Base-by-base conservation (phyloP, 1,284 basidiomycete genomes). In the Ceratobasidium sp. region DNA sequence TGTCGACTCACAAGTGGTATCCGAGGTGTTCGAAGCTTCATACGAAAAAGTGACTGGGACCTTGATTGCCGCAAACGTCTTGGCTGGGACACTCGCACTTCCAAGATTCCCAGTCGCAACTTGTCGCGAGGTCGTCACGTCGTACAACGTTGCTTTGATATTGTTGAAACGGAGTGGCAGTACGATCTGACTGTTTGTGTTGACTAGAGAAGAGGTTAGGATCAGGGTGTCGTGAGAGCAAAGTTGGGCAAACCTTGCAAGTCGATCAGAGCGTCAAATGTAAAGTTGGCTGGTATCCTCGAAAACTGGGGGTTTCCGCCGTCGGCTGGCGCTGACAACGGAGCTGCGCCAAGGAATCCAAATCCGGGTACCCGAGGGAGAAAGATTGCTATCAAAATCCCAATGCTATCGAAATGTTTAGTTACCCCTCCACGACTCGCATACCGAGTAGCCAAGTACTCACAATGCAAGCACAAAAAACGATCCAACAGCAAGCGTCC, bases 1-100 rank as follows among this genome's bases (percentile, higher is more conserved):
- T 23, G 64, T 46, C 12, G 5, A 86, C 91, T 81, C 82, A 94
- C 95, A 97, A 42, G 95, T 96, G 55, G 88, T 86, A 85, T 97
- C 95, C 1, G 92, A 90, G 67, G 89, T 88, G 83, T 97, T 97
- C n/a, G 89, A 86, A 0, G 93, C 94, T n/a, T 90, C 80, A 83
- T 96, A 97, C 0, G 91, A 90, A 85, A 97, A 96, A 81, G 92
- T 93, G 72, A 97, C 86, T 0, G 95, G 95, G 23, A 97, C 80
- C 58, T 89, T 84, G 49, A 97, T 86, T 49, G 90, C 84, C 6
- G 90, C 87, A 82, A 91, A 91, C 44, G 85, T 76, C 82, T 92
- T 92, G 26, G 94, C 92, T 12, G 91, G 89, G 2, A 96, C 84
- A 1, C 88, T 91, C 73, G 87, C 85, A 44, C 86, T 84, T 1